A percentile compares a stretch with the other conserved stretches of the same genome.
These are phyloP conservation scores for Bacidia gigantensis DNA, from an alignment of 495 filamentous ascomycete genomes.

Conservation along the genomic window DNA sequence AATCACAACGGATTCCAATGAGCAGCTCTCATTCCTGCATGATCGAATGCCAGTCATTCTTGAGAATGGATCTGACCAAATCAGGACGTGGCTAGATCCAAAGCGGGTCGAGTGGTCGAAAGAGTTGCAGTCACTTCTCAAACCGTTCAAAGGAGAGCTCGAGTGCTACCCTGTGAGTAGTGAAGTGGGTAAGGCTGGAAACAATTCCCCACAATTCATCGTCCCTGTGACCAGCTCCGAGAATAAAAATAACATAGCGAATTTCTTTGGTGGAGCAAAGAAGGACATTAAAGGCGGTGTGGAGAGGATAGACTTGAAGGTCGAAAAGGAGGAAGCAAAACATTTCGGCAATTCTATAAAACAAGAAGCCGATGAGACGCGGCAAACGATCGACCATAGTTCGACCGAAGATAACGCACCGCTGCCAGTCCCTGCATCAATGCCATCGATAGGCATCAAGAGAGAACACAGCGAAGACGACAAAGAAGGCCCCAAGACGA, in stretches of 20 bases:
- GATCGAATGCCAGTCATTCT: conserved; percentile 93
- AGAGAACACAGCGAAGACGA: conserved; percentile 34
- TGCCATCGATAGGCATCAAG: conserved; percentile 34
- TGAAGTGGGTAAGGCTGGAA: conserved; percentile 93
- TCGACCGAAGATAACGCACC: conserved; percentile 37
- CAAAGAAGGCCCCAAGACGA: conserved; percentile 17
- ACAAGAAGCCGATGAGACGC: conserved; percentile 25
- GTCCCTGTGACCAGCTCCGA: conserved; percentile 67
- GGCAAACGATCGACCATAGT: conserved; percentile 29
- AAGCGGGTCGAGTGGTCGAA: conserved; percentile 53
- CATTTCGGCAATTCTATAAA: conserved; percentile 18
- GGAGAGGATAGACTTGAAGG: conserved; percentile 16
- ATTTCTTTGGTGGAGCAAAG: conserved; percentile 63
- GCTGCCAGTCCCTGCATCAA: conserved; percentile 23
- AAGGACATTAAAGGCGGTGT: conserved; percentile 21
- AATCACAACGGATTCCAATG: conserved; percentile 75
- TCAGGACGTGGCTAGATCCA: conserved; percentile 72
- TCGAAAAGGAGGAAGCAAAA: conserved; percentile 16
- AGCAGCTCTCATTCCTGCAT: conserved; percentile 71
- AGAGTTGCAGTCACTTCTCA: conserved; percentile 62
- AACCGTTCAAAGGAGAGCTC: conserved; percentile 64
- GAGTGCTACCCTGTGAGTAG: conserved; percentile 76
- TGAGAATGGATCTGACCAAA: conserved; percentile 55
- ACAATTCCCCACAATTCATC: conserved; percentile 71
- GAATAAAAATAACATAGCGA: conserved; percentile 84